These are phyloP conservation scores for Phoma sp. DNA, from an alignment of 2,329 filamentous ascomycete species.

Conservation along the genomic window DNA sequence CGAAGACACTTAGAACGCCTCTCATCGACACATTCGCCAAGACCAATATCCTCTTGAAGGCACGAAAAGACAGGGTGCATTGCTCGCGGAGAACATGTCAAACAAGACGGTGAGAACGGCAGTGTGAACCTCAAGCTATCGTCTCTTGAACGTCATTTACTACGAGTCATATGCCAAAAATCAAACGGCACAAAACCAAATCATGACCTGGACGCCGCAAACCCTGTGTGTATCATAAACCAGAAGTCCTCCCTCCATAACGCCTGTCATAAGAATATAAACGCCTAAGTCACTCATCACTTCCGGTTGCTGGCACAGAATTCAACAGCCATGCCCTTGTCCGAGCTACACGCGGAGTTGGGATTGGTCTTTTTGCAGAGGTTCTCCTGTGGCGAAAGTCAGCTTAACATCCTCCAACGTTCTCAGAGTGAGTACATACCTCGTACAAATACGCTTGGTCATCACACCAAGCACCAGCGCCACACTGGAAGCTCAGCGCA, in stretches of 20 bases:
- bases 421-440: conserved; percentile 2
- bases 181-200: no score
- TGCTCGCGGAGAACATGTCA: no score
- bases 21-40: no score
- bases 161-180: not conserved
- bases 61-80: no score
- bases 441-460: conserved; percentile 28
- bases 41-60: no score
- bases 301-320: conserved; percentile 25
- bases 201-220: not conserved
- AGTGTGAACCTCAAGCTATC: no score
- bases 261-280: not conserved
- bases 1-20: no score
- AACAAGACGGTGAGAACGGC: no score
- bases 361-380: conserved; percentile 26
- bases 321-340: conserved; percentile 23
- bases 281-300: not conserved
- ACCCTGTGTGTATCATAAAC: not conserved
- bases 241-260: not conserved
- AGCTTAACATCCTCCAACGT: not conserved
- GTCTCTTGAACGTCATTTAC: not conserved
- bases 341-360: conserved; percentile 10
- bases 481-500: conserved; percentile 22
- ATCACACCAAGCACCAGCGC: conserved; percentile 23
- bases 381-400: conserved; percentile 19